phyloP scores from a whole-genome alignment of 1,284 basidiomycete species.

The Hemileia vastatrix region DNA sequence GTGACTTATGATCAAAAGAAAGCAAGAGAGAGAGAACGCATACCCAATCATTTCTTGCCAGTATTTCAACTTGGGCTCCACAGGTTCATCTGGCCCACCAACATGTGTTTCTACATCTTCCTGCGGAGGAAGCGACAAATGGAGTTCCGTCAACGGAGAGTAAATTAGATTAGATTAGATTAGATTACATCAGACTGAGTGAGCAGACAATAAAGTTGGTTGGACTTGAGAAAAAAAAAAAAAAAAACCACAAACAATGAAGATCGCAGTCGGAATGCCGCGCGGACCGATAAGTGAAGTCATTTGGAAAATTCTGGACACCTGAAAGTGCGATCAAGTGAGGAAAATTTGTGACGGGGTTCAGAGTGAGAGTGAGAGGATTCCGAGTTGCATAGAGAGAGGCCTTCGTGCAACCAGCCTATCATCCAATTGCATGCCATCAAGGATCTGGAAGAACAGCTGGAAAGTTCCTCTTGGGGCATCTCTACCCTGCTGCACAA shows the following conservation, averaged over 20 bases:
- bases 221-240: not conserved
- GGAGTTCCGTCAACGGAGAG: not conserved
- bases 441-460: no score
- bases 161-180: no score
- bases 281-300: slow-evolving; percentile 6
- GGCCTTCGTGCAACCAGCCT: no score
- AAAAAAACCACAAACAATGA: slow-evolving; percentile 8
- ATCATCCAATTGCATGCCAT: no score
- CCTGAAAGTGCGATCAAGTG: no score
- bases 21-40: slow-evolving; percentile 28
- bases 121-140: slow-evolving; percentile 45
- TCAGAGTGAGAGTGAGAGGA: no score
- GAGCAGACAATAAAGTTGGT: not conserved
- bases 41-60: slow-evolving; percentile 91
- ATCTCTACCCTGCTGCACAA: no score
- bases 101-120: slow-evolving; percentile 77
- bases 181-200: no score
- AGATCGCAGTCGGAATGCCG: slow-evolving; percentile 14
- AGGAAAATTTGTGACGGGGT: no score
- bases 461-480: no score
- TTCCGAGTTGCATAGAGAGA: no score
- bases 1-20: not conserved
- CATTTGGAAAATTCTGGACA: no score
- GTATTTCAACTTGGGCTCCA: slow-evolving; percentile 66
- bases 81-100: slow-evolving; percentile 65